phyloP scores from a whole-genome alignment of 2,329 filamentous ascomycete species.

The Pseudogymnoascus pannorum region DNA sequence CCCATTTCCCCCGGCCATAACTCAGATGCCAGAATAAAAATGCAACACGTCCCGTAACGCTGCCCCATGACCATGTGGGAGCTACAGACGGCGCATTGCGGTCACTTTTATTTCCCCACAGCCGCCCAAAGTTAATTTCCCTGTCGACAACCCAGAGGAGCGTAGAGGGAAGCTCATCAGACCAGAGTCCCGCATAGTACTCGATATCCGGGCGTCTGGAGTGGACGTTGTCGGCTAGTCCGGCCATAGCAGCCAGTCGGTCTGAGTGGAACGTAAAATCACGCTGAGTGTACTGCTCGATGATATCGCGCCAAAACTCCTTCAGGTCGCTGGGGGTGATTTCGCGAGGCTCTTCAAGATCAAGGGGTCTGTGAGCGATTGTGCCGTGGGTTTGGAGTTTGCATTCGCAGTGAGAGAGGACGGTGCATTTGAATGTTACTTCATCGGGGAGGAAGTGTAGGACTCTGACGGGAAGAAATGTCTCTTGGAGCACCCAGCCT shows the following conservation, averaged over 20 bases:
- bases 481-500: slow-evolving; percentile 5
- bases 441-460: slow-evolving; percentile 6
- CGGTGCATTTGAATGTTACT: slow-evolving; percentile 7
- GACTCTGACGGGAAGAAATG: not conserved
- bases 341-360: not conserved
- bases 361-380: not conserved
- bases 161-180: not conserved
- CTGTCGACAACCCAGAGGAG: not conserved
- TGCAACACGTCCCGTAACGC: not conserved
- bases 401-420: slow-evolving; percentile 13
- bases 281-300: slow-evolving; percentile 15
- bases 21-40: not conserved
- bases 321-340: not conserved
- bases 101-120: not conserved
- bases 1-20: not conserved
- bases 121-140: not conserved
- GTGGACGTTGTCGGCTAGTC: not conserved
- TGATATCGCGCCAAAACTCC: slow-evolving; percentile 11
- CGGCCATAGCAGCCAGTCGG: slow-evolving; percentile 14
- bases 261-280: slow-evolving; percentile 14
- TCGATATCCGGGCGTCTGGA: slow-evolving; percentile 1
- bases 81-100: not conserved
- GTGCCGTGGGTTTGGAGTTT: not conserved
- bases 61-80: not conserved
- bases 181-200: slow-evolving; percentile 17